Base-by-base conservation (phyloP, 1,139 yeast species). In the Geotrichum aggregatum region DNA sequence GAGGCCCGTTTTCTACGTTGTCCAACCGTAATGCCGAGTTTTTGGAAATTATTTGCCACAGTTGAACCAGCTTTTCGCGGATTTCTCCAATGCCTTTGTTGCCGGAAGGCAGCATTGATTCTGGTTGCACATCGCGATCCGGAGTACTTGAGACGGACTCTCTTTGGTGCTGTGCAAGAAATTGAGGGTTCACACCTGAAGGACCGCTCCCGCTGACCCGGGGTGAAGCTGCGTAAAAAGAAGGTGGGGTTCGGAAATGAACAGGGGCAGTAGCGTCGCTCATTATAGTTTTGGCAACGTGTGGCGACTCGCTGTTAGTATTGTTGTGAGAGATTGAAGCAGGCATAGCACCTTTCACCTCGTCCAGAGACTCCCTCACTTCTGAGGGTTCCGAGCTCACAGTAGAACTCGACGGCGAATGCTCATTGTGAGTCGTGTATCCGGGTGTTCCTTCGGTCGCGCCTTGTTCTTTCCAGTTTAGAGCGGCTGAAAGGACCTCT, bases 31-130 rank as follows among this genome's bases (percentile, higher is more conserved):
- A 47, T 13, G 61, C 56, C 21, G 67, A 63, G 22, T 62, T 56
- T 7, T 61, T 61, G 4, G 62, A 58, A 45, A 69, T 57, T 7
- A 55, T 49, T 40, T 60, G 63, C 72, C 72, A 69, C 1, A 65
- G 51, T 2, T 50, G 44, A 38, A 66, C 52, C 56, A 69, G 62
- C 51, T 64, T 64, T 47, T 66, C 67, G 3, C 70, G 59, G 39
- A 64, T 57, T 13, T 48, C 54, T 5, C 53, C 61, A n/a, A 59
- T 54, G 38, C 62, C 58, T 34, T 35, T 33, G 21, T 18, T 35
- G 8, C 40, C 24, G 30, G 18, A 13, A 19, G 18, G 24, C 26
- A 26, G 18, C 30, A 45, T 26, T 4, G 22, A 26, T 3, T 26
- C n/a, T n/a, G 14, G n/a, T 10, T 21, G 39, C 5, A 33, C 3